phyloP scores from a whole-genome alignment of 139 green algal genomes.

The Ostreobium quekettii region DNA sequence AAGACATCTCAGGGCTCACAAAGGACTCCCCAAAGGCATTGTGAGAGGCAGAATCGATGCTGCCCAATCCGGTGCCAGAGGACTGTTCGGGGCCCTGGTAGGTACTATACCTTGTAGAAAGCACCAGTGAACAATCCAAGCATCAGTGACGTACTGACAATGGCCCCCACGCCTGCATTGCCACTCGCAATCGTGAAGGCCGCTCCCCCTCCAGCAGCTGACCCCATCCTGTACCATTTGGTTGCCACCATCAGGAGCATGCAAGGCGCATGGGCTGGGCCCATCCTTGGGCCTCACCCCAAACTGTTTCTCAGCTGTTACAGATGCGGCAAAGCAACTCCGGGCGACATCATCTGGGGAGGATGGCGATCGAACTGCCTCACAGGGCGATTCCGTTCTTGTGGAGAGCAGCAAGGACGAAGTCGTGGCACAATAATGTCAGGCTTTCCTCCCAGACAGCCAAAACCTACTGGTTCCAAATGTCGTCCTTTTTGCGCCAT shows the following conservation, averaged over 20 bases:
- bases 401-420: neutral
- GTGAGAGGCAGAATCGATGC: too few relatives aligned
- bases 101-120: slow-evolving; percentile 13
- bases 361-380: too few relatives aligned
- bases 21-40: too few relatives aligned
- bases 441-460: neutral
- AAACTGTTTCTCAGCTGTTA: too few relatives aligned
- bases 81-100: too few relatives aligned
- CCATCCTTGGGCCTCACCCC: too few relatives aligned
- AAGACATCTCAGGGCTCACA: too few relatives aligned
- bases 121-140: slow-evolving; percentile 14
- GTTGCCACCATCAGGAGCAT: too few relatives aligned
- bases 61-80: too few relatives aligned
- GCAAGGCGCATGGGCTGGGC: too few relatives aligned
- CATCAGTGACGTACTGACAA: slow-evolving; percentile 12
- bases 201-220: slow-evolving; percentile 10
- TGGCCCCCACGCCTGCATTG: slow-evolving; percentile 10
- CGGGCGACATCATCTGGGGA: neutral
- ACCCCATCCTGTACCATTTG: slow-evolving; percentile 20
- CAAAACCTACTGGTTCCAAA: slow-evolving; percentile 16
- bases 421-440: neutral
- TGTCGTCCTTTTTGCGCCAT: slow-evolving; percentile 13
- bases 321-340: too few relatives aligned
- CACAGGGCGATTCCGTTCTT: too few relatives aligned
- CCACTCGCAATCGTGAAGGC: slow-evolving; percentile 19